A percentile compares a stretch with the other conserved stretches of the same genome.
phyloP scores from a whole-genome alignment of 257 asterid genomes.

The Orobanche coerulescens region DNA sequence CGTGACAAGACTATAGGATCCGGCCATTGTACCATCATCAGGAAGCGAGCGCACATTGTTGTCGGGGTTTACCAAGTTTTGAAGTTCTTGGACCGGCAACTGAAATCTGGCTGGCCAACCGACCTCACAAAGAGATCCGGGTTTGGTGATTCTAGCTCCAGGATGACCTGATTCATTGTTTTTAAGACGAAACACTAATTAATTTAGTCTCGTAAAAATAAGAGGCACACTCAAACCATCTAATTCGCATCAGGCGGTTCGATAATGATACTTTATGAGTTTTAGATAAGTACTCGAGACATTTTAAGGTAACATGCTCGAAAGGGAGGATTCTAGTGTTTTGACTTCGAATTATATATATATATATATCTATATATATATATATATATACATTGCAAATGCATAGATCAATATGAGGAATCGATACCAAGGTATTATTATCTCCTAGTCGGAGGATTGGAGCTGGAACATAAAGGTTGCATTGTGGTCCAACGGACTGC shows the following conservation, averaged over 20 bases:
- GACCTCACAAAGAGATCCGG: conserved; percentile 46
- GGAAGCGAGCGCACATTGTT: not conserved
- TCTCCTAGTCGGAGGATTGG: conserved; percentile 70
- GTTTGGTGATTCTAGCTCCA: conserved; percentile 65
- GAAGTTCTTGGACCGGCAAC: conserved; percentile 36
- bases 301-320: no score
- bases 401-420: no score
- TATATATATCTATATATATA: no score
- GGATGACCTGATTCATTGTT: conserved; percentile 46
- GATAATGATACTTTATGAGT: no score
- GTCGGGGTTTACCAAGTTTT: conserved; percentile 23
- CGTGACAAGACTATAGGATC: no score
- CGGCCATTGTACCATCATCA: not conserved
- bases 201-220: not conserved
- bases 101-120: conserved; percentile 59
- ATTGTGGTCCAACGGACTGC: conserved; percentile 90
- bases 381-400: no score
- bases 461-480: conserved; percentile 85
- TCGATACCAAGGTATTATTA: conserved; percentile 56
- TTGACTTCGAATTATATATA: no score
- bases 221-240: no score
- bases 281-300: no score
- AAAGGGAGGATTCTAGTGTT: no score
- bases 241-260: no score
- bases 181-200: not conserved